A percentile compares a stretch with the other conserved stretches of the same genome.
Conservation (phyloP, 1,139 yeast genomes). For the Hyphopichia pseudoburtonii region DNA sequence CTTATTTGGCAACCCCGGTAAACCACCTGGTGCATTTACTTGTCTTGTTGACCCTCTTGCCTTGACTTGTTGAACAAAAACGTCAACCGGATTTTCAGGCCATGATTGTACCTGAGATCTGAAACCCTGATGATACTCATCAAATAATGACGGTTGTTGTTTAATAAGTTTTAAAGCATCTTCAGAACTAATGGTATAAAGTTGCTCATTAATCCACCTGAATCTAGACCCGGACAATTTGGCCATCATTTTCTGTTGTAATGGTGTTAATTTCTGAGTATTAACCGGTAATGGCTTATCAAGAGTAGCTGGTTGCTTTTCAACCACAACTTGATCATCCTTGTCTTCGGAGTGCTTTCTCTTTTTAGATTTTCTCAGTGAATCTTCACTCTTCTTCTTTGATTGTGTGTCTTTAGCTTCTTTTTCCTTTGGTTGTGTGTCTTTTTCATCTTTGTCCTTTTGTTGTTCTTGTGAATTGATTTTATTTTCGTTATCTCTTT, state of each 20-base stretch:
- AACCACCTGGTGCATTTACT: constrained; percentile 92
- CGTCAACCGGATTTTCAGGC: constrained; percentile 98
- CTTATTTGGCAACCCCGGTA: constrained; percentile 63
- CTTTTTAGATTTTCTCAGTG: constrained; percentile 5
- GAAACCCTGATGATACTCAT: constrained; percentile 94
- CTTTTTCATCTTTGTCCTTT: constrained; percentile 8
- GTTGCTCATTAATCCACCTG: constrained; percentile 96
- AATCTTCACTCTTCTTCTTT: constrained; percentile 7
- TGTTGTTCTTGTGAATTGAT: constrained; percentile 10
- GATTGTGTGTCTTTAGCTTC: constrained; percentile 7
- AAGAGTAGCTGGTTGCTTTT: constrained; percentile 8
- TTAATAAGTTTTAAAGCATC: constrained; percentile 72
- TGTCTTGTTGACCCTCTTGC: constrained; percentile 57
- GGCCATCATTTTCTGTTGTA: constrained; percentile 94
- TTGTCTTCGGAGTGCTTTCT: constrained; percentile 10
- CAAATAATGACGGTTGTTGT: constrained; percentile 85
- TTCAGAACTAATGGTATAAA: constrained; percentile 79
- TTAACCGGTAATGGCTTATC: constrained; percentile 20
- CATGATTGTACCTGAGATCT: constrained; percentile 91
- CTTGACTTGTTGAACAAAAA: constrained; percentile 72
- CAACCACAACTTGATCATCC: constrained; percentile 2
- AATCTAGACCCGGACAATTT: constrained; percentile 92
- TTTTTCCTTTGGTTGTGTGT: constrained; percentile 7
- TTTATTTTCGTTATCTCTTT: background rate
- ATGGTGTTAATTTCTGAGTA: constrained; percentile 66